phyloP scores from a whole-genome alignment of 768 basidiomycete species.

The Tulasnella calospora region DNA sequence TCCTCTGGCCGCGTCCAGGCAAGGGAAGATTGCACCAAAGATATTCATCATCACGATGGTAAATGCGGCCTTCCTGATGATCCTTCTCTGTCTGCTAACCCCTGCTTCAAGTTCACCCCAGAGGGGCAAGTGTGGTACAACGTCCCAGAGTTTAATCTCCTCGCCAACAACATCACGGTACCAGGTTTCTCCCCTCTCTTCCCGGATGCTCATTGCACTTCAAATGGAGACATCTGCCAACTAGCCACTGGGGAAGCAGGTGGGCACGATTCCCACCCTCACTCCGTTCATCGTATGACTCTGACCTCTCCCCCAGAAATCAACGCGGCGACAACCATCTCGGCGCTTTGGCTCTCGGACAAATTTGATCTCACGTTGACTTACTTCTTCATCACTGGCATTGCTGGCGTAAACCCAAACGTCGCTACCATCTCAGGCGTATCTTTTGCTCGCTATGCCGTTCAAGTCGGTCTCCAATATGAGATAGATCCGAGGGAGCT shows the following conservation, averaged over 20 bases:
- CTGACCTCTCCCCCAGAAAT: constrained; percentile 35
- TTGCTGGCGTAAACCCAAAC: constrained; percentile 42
- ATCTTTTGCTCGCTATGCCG: constrained; percentile 40
- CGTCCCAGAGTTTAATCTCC: constrained; percentile 35
- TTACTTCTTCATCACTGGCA: constrained; percentile 45
- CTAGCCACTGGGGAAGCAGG: constrained; percentile 38
- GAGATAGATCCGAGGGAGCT: constrained; percentile 45
- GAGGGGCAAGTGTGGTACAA: constrained; percentile 30
- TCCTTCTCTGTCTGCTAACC: neutral
- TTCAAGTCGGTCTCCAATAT: constrained; percentile 41
- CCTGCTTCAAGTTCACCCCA: neutral
- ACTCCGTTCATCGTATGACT: neutral
- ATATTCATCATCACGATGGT: constrained; percentile 1
- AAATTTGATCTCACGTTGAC: constrained; percentile 40
- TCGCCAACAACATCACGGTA: constrained; percentile 39
- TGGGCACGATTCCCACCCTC: neutral
- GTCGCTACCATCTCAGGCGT: constrained; percentile 40
- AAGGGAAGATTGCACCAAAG: neutral
- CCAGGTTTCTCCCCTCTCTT: constrained; percentile 41
- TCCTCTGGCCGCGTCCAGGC: neutral
- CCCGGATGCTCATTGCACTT: constrained; percentile 40
- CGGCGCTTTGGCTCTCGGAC: constrained; percentile 36
- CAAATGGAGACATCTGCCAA: constrained; percentile 38
- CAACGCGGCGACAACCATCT: constrained; percentile 41
- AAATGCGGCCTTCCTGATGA: neutral